Evolutionary conservation across 176 grass and related monocot genomes (phyloP), one percentile per base, ranked within the genome.

Genomic region (Carex pumila): DNA sequence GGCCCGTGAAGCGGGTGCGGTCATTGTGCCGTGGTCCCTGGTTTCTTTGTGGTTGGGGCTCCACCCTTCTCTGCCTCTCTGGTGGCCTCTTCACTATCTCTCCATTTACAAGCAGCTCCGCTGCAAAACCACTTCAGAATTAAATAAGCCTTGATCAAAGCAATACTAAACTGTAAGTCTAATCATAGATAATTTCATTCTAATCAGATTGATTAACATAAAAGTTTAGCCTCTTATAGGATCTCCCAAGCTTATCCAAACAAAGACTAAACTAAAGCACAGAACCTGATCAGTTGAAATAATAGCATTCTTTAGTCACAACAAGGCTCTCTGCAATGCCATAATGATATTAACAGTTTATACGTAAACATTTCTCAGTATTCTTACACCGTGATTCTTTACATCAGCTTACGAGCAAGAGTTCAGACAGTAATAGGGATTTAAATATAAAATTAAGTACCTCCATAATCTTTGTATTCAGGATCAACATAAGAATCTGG

Each of bases 401-500:
- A 81, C 41, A 81, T 57, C 79, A 63, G 31, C 15, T 65, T 45
- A 65, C 1, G 29, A 63, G 18, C 60, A 25, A 18, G 31, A 37
- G 13, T 56, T 36, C 6, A 34, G 13, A 45, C 7, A 77, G 29
- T 80, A 54, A 6, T 55, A 47, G 50, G 41, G 7, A 63, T 68
- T 63, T 29, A 37, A 54, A 79, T 49, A 57, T 65, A 79, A 53
- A 68, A 68, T 45, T 45, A 29, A 32, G 25, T 87, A 99, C 96
- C 96, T 93, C 96, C 93, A 82, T 99, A 99, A 80, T 99, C 96
- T 84, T 95, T 93, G 88, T 95, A 69, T 71, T 93, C 88, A 2
- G 93, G 89, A 43, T 95, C 96, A 68, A 99, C 93, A 84, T 95
- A 99, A 1, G 93, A 93, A 91, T 99, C 96, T 0, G 93, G 96